phyloP scores from a whole-genome alignment of 73 alveolate genomes.

The Stentor coeruleus region DNA sequence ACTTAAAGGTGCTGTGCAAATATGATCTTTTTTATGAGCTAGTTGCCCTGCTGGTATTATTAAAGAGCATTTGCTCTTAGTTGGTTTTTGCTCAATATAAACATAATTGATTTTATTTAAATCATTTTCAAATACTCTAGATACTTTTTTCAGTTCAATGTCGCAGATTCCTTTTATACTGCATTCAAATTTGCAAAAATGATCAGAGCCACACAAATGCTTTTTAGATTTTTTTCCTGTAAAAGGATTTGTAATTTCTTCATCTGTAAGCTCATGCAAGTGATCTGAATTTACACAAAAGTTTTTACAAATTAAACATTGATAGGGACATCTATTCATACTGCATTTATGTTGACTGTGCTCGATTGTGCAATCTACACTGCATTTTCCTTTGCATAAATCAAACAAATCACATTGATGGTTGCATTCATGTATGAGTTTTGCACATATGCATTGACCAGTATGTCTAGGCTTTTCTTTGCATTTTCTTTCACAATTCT shows the following conservation, averaged over 20 bases:
- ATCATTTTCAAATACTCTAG: neutral
- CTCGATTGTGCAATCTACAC: neutral
- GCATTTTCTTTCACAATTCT: neutral
- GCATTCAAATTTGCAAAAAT: neutral
- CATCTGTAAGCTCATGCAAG: neutral
- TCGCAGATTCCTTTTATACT: neutral
- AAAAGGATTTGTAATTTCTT: neutral
- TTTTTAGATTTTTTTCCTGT: neutral
- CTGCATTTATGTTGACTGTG: neutral
- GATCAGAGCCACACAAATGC: neutral
- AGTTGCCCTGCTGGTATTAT: neutral
- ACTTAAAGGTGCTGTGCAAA: neutral
- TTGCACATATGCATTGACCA: neutral
- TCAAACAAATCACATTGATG: neutral
- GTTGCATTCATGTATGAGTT: neutral
- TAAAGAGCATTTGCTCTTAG: neutral
- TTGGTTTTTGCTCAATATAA: neutral
- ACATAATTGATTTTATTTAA: neutral
- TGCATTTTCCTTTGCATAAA: neutral
- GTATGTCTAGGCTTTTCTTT: neutral
- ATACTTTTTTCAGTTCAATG: neutral
- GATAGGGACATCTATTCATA: neutral
- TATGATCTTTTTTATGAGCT: conserved; percentile 17
- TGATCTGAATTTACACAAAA: neutral
- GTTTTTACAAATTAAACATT: neutral